These are phyloP conservation scores for Starmera dryadoides DNA, from an alignment of 805 yeast genomes.

Conservation along the genomic window DNA sequence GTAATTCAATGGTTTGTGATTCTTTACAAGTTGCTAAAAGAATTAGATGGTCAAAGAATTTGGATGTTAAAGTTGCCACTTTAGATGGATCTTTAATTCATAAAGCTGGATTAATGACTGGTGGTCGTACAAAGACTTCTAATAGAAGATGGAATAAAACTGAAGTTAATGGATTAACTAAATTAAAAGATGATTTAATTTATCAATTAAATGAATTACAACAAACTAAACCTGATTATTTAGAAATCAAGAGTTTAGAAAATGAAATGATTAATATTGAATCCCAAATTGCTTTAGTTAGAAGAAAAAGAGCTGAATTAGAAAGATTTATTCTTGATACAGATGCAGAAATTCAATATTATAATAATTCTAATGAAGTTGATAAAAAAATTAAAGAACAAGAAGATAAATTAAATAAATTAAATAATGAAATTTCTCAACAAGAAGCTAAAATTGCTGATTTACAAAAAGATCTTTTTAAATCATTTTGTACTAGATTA, in stretches of 20 bases:
- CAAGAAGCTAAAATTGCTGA: constrained; percentile 22
- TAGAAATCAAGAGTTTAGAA: constrained; percentile 47
- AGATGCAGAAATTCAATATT: constrained; percentile 45
- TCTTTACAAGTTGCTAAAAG: constrained; percentile 57
- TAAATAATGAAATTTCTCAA: constrained; percentile 18
- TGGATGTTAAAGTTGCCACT: constrained; percentile 65
- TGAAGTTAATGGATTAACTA: constrained; percentile 47
- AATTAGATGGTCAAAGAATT: constrained; percentile 58
- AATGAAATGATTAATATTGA: constrained; percentile 48
- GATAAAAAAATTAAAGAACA: constrained; percentile 18
- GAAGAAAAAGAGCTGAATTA: constrained; percentile 35
- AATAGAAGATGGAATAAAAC: constrained; percentile 69
- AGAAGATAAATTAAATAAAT: constrained; percentile 15
- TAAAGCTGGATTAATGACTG: constrained; percentile 86
- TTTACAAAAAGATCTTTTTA: constrained; percentile 40
- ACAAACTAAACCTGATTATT: constrained; percentile 41
- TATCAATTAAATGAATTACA: constrained; percentile 35
- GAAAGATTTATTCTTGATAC: constrained; percentile 39
- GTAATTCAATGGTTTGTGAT: constrained; percentile 75
- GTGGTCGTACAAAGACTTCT: constrained; percentile 56
- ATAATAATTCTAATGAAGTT: constrained; percentile 26
- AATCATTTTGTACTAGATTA: constrained; percentile 45
- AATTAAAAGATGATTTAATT: constrained; percentile 43
- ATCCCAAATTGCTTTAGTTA: constrained; percentile 34
- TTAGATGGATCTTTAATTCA: constrained; percentile 81